These are phyloP conservation scores for Penicillium alfredii DNA, from an alignment of 495 filamentous ascomycete genomes.

Conservation along the genomic window DNA sequence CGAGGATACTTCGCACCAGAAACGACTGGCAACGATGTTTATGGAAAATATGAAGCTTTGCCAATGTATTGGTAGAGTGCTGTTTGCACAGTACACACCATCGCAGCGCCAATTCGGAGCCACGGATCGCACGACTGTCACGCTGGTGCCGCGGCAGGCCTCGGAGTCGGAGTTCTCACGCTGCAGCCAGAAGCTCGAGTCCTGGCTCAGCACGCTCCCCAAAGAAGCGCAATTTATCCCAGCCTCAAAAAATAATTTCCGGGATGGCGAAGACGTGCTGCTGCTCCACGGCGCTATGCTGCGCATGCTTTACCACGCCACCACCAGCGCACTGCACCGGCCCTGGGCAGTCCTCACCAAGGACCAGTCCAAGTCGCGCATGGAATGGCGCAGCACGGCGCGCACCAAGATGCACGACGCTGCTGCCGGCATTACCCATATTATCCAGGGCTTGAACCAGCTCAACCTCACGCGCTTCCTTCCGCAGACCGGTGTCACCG, in stretches of 20 bases:
- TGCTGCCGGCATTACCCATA: slow-evolving; percentile 68
- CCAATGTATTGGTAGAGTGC: slow-evolving; percentile 71
- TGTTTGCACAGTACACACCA: slow-evolving; percentile 72
- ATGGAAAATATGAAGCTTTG: slow-evolving; percentile 83
- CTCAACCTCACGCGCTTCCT: slow-evolving; percentile 67
- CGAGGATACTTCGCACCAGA: slow-evolving; percentile 48
- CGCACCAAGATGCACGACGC: slow-evolving; percentile 68
- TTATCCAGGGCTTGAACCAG: slow-evolving; percentile 63
- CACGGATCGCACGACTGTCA: slow-evolving; percentile 69
- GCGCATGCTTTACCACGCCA: slow-evolving; percentile 82
- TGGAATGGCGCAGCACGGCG: slow-evolving; percentile 44
- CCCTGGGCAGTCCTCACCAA: slow-evolving; percentile 63
- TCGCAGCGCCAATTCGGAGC: slow-evolving; percentile 58
- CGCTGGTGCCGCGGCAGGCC: slow-evolving; percentile 73
- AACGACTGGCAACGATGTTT: slow-evolving; percentile 72
- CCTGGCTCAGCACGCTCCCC: slow-evolving; percentile 64
- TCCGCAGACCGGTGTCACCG: slow-evolving; percentile 79
- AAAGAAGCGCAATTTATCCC: slow-evolving; percentile 44
- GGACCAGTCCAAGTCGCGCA: slow-evolving; percentile 35
- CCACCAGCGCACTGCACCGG: slow-evolving; percentile 75
- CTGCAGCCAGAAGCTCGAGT: slow-evolving; percentile 64
- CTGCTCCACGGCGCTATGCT: slow-evolving; percentile 70
- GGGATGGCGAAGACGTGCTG: slow-evolving; percentile 48
- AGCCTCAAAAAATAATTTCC: slow-evolving; percentile 26
- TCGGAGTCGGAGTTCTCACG: slow-evolving; percentile 58